Evolutionary conservation across 768 basidiomycete genomes (phyloP).

Genomic region (Suillus subaureus): DNA sequence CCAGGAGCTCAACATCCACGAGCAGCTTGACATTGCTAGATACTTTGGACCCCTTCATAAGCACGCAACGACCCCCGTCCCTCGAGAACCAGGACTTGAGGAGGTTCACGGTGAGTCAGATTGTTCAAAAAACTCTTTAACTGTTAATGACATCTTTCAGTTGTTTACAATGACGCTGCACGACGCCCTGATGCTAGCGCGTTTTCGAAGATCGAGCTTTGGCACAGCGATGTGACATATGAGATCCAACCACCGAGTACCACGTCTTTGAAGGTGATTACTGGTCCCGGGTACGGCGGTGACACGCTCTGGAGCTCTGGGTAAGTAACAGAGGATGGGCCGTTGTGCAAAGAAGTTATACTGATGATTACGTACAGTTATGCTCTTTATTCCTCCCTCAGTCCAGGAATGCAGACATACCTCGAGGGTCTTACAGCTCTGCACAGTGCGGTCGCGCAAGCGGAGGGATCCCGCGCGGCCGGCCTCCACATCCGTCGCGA

Average conservation of each 20-base stretch:
- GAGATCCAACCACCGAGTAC: slow-evolving; percentile 81
- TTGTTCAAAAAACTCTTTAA: slow-evolving; percentile 1
- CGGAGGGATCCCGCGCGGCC: slow-evolving; percentile 70
- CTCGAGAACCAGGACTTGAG: slow-evolving; percentile 67
- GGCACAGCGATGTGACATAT: slow-evolving; percentile 83
- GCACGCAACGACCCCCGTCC: slow-evolving; percentile 81
- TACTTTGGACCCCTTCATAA: slow-evolving; percentile 79
- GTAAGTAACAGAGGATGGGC: slow-evolving; percentile 35
- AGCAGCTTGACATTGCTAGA: slow-evolving; percentile 72
- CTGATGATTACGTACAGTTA: slow-evolving; percentile 48
- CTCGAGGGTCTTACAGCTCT: slow-evolving; percentile 73
- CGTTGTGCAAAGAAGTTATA: not conserved
- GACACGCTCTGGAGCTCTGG: slow-evolving; percentile 85
- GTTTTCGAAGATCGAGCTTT: slow-evolving; percentile 75
- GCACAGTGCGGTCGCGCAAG: slow-evolving; percentile 78
- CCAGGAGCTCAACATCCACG: slow-evolving; percentile 67
- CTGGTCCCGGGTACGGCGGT: slow-evolving; percentile 70
- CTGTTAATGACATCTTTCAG: slow-evolving; percentile 34
- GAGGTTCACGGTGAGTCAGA: slow-evolving; percentile 65
- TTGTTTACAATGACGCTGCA: slow-evolving; percentile 71
- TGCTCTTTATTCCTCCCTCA: slow-evolving; percentile 82
- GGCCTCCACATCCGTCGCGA: slow-evolving; percentile 72
- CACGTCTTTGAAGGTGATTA: slow-evolving; percentile 76
- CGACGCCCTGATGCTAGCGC: slow-evolving; percentile 62
- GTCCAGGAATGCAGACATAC: slow-evolving; percentile 73